These are phyloP conservation scores for Reutealis trisperma DNA, from an alignment of 345 rosid genomes.

Conservation along the genomic window DNA sequence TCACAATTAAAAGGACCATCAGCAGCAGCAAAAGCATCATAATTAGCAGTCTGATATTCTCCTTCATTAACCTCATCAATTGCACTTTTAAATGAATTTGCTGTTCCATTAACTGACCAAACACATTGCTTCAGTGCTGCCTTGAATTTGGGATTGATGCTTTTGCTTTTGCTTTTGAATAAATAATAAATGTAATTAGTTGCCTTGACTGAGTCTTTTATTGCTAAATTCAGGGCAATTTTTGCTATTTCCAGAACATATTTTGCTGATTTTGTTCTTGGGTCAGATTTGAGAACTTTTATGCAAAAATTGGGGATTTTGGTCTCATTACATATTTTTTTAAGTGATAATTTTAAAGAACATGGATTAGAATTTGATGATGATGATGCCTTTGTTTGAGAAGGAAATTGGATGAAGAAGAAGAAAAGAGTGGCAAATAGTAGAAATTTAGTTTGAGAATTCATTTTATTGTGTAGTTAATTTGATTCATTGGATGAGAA, in stretches of 20 bases:
- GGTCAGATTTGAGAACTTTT: background rate
- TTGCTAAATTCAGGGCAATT: background rate
- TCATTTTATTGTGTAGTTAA: background rate
- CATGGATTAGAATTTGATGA: too few species aligned
- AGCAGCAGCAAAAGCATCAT: background rate
- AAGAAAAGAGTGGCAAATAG: too few species aligned
- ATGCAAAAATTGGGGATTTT: background rate
- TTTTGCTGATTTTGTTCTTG: background rate
- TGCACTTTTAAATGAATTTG: background rate
- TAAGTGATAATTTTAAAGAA: background rate
- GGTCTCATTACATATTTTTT: background rate
- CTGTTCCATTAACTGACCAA: too few species aligned
- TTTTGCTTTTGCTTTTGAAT: background rate
- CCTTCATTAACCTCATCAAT: background rate
- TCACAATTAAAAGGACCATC: background rate
- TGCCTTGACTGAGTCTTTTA: background rate
- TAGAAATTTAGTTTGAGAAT: background rate
- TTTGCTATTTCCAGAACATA: background rate
- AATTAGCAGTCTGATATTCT: constrained; percentile 2
- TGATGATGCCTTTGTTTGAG: background rate
- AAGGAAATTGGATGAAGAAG: background rate
- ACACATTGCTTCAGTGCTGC: background rate
- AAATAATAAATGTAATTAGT: background rate
- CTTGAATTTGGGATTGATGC: background rate
- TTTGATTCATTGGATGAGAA: too few species aligned